These are phyloP conservation scores for Piedraia hortae DNA, from an alignment of 2,329 filamentous ascomycete genomes.

Conservation along the genomic window DNA sequence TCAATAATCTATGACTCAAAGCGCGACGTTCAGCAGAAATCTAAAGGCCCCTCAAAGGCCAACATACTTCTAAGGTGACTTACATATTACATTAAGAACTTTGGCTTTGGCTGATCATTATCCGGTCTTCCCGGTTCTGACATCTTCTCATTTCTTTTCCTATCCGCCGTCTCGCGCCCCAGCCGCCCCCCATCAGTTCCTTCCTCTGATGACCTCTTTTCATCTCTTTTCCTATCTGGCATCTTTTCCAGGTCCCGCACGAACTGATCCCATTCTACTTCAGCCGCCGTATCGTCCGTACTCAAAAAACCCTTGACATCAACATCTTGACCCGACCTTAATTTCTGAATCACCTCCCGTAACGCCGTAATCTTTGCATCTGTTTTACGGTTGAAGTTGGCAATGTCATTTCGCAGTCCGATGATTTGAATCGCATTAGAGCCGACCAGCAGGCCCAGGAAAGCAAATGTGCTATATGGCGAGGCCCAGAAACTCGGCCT, in stretches of 20 bases:
- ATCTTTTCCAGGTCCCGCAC: conserved; percentile 16
- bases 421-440: conserved; percentile 92
- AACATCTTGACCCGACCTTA: conserved; percentile 46
- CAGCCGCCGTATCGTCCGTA: conserved; percentile 44
- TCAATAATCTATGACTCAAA: too few species aligned
- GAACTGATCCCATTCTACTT: conserved; percentile 76
- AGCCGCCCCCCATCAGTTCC: too few species aligned
- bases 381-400: conserved; percentile 43
- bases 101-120: too few species aligned
- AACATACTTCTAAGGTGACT: too few species aligned
- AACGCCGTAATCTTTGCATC: conserved; percentile 54
- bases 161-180: too few species aligned
- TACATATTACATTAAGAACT: too few species aligned
- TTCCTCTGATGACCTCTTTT: too few species aligned
- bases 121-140: too few species aligned
- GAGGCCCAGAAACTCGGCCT: conserved; percentile 4
- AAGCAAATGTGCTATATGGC: conserved; percentile 38
- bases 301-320: conserved; percentile 66
- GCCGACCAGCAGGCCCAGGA: conserved; percentile 50
- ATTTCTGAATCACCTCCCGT: conserved; percentile 43
- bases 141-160: too few species aligned
- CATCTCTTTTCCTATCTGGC: too few species aligned
- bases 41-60: too few species aligned
- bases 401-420: conserved; percentile 45
- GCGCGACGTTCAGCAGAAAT: too few species aligned